Conservation (phyloP, 768 basidiomycete genomes). For the Lentinula guzmanii region DNA sequence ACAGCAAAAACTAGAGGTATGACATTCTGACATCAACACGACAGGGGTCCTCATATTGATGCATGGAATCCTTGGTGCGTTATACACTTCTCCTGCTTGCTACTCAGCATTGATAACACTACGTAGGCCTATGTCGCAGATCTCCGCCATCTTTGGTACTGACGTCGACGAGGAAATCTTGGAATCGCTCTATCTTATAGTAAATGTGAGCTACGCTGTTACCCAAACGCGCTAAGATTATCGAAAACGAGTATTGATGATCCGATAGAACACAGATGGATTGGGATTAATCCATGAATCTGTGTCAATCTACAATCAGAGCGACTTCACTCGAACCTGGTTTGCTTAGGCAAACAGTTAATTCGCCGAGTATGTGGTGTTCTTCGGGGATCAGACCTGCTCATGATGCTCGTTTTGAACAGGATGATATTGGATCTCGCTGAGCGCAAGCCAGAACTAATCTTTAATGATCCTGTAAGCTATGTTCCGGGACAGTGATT, state of each 20-base stretch:
- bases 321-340: constrained; percentile 65
- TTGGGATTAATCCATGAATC: constrained; percentile 80
- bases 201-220: constrained; percentile 46
- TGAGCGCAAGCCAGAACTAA: constrained; percentile 61
- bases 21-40: not conserved
- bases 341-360: constrained; percentile 85
- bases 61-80: constrained; percentile 60
- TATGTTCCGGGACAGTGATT: constrained; percentile 26
- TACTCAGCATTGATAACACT: not conserved
- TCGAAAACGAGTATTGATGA: constrained; percentile 3
- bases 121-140: constrained; percentile 73
- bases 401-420: not conserved
- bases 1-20: not conserved
- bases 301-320: constrained; percentile 51
- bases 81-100: not conserved
- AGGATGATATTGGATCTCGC: constrained; percentile 71
- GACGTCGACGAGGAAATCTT: constrained; percentile 68
- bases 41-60: constrained; percentile 3
- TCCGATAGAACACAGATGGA: constrained; percentile 57
- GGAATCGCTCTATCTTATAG: constrained; percentile 54
- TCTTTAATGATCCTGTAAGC: constrained; percentile 48
- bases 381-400: not conserved
- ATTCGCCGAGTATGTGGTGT: constrained; percentile 49
- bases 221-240: not conserved
- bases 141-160: constrained; percentile 68